These are phyloP conservation scores for Oryza coarctata DNA, from an alignment of 176 grass and related monocot genomes.

Conservation along the genomic window DNA sequence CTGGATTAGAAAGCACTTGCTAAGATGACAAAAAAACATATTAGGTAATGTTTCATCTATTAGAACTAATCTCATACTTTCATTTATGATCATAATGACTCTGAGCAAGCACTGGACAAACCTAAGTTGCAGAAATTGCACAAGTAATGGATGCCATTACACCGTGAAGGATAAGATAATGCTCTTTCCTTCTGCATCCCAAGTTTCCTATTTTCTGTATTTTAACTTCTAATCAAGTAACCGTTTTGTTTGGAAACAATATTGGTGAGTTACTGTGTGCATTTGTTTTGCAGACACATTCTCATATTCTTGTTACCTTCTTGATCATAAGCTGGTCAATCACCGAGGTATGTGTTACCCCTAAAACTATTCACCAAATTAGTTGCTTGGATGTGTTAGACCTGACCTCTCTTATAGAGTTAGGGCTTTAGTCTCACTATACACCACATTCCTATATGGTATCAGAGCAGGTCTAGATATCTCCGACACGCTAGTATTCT, in stretches of 20 bases:
- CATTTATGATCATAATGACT: background rate
- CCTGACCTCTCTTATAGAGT: too few species aligned
- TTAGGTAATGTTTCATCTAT: background rate
- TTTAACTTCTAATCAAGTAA: background rate
- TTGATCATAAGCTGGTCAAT: constrained; percentile 71
- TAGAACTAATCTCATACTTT: background rate
- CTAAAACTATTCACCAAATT: background rate
- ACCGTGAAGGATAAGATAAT: background rate
- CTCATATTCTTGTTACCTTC: constrained; percentile 54
- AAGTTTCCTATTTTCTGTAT: background rate
- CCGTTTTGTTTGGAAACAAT: background rate
- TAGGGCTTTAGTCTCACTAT: too few species aligned
- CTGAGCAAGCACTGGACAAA: background rate
- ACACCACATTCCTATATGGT: too few species aligned
- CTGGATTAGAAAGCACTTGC: background rate
- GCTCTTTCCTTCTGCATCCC: background rate
- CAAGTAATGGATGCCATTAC: background rate
- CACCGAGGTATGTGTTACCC: constrained; percentile 41
- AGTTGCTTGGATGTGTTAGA: background rate
- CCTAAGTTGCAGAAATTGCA: background rate
- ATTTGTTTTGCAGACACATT: constrained; percentile 43
- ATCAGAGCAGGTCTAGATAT: too few species aligned
- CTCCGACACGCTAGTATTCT: too few species aligned
- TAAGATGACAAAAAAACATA: background rate
- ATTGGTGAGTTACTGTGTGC: background rate